phyloP scores from a whole-genome alignment of 208 protist species.

The Trypanosoma grayi region DNA sequence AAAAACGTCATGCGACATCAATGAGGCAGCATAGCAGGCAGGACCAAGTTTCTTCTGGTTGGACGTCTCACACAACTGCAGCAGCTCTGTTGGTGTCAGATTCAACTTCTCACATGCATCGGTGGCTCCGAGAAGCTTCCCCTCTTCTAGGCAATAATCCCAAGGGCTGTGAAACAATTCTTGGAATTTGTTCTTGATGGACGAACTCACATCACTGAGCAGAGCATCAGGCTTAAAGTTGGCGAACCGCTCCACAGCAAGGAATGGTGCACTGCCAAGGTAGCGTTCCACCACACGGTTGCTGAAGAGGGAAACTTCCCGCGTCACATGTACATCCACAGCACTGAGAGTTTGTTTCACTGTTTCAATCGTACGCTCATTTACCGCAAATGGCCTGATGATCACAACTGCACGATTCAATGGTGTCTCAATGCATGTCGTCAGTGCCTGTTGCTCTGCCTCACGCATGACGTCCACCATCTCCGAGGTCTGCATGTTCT shows the following conservation, averaged over 20 bases:
- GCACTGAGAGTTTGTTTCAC: slow-evolving; percentile 32
- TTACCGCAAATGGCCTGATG: slow-evolving; percentile 47
- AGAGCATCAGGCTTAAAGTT: slow-evolving; percentile 18
- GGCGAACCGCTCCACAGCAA: slow-evolving; percentile 11
- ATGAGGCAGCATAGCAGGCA: slow-evolving; percentile 43
- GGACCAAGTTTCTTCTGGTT: slow-evolving; percentile 34
- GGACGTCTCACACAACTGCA: slow-evolving; percentile 31
- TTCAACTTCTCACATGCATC: slow-evolving; percentile 27
- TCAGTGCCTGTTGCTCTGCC: slow-evolving; percentile 29
- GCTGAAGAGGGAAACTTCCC: slow-evolving; percentile 36
- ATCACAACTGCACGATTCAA: slow-evolving; percentile 55
- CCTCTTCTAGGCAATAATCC: slow-evolving; percentile 18
- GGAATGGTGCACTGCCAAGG: slow-evolving; percentile 27
- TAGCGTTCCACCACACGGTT: slow-evolving; percentile 21
- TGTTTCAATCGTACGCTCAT: slow-evolving; percentile 23
- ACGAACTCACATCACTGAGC: slow-evolving; percentile 17
- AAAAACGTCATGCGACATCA: slow-evolving; percentile 38
- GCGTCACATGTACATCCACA: slow-evolving; percentile 25
- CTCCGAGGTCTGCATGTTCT: slow-evolving; percentile 44
- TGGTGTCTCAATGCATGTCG: slow-evolving; percentile 8
- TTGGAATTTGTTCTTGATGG: slow-evolving; percentile 31
- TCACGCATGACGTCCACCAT: slow-evolving; percentile 33
- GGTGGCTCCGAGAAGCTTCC: slow-evolving; percentile 38
- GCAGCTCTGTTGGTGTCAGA: slow-evolving; percentile 36
- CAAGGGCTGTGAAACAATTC: slow-evolving; percentile 30